A percentile compares a stretch with the other conserved stretches of the same genome.
These are phyloP conservation scores for Venturia carpophila DNA, from an alignment of 2,329 filamentous ascomycete species.

Conservation along the genomic window DNA sequence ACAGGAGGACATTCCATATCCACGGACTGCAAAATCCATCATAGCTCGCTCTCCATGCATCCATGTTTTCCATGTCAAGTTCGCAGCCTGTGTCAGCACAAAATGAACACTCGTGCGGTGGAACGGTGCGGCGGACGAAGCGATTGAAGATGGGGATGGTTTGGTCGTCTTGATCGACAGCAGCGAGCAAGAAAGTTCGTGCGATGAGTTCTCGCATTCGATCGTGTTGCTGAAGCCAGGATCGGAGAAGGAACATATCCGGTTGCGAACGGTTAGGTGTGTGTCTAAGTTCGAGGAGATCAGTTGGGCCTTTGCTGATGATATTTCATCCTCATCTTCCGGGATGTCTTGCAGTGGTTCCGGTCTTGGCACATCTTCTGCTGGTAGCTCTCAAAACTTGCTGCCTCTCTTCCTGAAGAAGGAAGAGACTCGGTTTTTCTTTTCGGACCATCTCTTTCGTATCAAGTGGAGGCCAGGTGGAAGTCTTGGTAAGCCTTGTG, in stretches of 20 bases:
- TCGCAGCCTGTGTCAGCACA: conserved; percentile 1
- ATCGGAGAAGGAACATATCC: neutral
- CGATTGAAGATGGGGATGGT: neutral
- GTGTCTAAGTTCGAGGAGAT: neutral
- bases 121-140: neutral
- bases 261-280: neutral
- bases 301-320: neutral
- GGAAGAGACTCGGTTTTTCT: neutral
- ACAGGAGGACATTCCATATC: conserved; percentile 10
- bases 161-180: neutral
- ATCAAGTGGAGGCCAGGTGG: too few relatives aligned
- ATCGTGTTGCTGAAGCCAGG: neutral
- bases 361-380: neutral
- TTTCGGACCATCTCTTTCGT: neutral
- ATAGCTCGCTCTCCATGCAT: neutral
- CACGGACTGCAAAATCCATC: neutral
- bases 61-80: neutral
- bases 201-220: neutral
- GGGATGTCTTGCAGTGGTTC: neutral
- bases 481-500: neutral
- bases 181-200: neutral
- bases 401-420: neutral
- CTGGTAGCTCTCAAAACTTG: neutral
- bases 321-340: neutral
- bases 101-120: neutral